These are phyloP conservation scores for Tilletia caries DNA, from an alignment of 1,284 basidiomycete species.

Conservation along the genomic window DNA sequence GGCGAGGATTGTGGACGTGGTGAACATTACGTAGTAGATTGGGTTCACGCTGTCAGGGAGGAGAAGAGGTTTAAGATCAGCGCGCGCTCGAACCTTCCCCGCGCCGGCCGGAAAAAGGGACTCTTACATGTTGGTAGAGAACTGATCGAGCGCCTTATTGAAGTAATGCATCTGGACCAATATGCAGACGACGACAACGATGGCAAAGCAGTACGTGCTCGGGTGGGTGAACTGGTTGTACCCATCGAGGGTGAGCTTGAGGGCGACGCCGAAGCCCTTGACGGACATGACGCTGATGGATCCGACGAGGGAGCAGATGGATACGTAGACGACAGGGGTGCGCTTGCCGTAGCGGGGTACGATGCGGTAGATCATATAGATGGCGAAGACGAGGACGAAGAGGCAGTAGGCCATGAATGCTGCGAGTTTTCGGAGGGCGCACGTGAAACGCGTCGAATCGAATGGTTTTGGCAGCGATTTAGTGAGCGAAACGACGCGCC, in stretches of 20 bases:
- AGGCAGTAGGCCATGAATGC: conserved; percentile 73
- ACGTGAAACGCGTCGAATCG: neutral
- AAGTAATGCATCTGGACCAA: conserved; percentile 98
- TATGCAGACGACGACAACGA: conserved; percentile 80
- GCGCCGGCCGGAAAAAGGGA: too few species aligned
- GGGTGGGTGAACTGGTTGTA: conserved; percentile 94
- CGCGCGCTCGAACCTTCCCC: too few species aligned
- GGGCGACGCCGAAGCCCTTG: conserved; percentile 92
- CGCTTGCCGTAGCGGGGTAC: conserved; percentile 82
- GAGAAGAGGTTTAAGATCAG: too few species aligned
- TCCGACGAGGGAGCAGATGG: conserved; percentile 85
- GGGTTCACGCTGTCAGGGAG: conserved; percentile 75
- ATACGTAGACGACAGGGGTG: conserved; percentile 87
- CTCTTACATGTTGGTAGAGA: conserved; percentile 94
- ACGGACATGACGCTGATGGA: conserved; percentile 83
- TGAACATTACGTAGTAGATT: conserved; percentile 97
- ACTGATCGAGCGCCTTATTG: conserved; percentile 95
- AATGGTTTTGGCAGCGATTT: too few species aligned
- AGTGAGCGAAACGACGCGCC: neutral
- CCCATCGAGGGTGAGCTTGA: conserved; percentile 89
- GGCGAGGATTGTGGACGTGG: conserved; percentile 88
- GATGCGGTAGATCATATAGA: conserved; percentile 76
- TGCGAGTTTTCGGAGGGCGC: neutral
- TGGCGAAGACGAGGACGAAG: conserved; percentile 73
- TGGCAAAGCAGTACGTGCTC: conserved; percentile 89